Evolutionary conservation across 306 rosid species (phyloP).

Genomic region (Trifolium subterraneum): DNA sequence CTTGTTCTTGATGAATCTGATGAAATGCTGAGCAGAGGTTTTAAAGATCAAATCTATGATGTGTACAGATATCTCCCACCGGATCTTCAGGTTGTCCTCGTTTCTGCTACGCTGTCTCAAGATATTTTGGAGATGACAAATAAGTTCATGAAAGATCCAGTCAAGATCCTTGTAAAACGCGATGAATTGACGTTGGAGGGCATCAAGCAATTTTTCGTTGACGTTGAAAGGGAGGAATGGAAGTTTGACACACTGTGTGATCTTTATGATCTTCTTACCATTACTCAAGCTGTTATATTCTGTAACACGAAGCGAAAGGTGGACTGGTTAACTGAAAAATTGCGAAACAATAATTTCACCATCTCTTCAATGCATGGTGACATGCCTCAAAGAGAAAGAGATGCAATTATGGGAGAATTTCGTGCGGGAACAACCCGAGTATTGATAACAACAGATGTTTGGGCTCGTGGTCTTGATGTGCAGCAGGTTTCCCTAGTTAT

Average conservation of each 20-base stretch:
- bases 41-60: slow-evolving; percentile 97
- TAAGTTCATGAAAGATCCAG: slow-evolving; percentile 96
- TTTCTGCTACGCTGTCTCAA: slow-evolving; percentile 98
- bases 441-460: slow-evolving; percentile 92
- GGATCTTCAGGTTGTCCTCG: slow-evolving; percentile 90
- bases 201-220: slow-evolving; percentile 93
- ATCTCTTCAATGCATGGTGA: slow-evolving; percentile 99
- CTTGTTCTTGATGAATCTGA: slow-evolving; percentile 93
- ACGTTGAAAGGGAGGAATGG: slow-evolving; percentile 97
- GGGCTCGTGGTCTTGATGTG: slow-evolving; percentile 99
- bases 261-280: slow-evolving; percentile 91
- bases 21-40: slow-evolving; percentile 99
- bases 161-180: slow-evolving; percentile 94
- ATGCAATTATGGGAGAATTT: slow-evolving; percentile 94
- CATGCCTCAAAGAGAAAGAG: slow-evolving; percentile 97
- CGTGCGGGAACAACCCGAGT: slow-evolving; percentile 90
- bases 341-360: slow-evolving; percentile 92
- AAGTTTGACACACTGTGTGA: slow-evolving; percentile 96
- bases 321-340: slow-evolving; percentile 93
- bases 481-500: slow-evolving; percentile 96
- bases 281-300: slow-evolving; percentile 97
- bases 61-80: slow-evolving; percentile 99
- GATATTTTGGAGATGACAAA: slow-evolving; percentile 95
- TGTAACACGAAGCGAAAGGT: slow-evolving; percentile 97
- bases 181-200: slow-evolving; percentile 99